Conservation (phyloP, 1,139 yeast species). For the Pneumocystis canis region DNA sequence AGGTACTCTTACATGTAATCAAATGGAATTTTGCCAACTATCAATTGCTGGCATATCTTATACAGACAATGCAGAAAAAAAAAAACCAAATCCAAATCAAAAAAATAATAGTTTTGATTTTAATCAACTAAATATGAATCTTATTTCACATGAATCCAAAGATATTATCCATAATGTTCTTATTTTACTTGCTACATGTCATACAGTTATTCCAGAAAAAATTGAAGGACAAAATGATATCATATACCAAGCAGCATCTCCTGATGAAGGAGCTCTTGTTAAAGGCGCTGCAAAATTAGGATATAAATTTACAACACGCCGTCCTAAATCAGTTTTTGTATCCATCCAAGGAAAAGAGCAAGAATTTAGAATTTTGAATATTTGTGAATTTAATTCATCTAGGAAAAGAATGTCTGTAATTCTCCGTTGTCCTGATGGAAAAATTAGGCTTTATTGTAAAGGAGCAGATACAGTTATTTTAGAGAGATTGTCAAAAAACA, state of each 20-base stretch:
- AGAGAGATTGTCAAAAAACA: conserved; percentile 63
- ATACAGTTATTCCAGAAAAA: conserved; percentile 90
- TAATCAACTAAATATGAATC: conserved; percentile 43
- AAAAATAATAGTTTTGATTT: conserved; percentile 72
- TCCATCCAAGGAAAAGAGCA: conserved; percentile 36
- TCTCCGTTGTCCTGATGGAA: conserved; percentile 87
- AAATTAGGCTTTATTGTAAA: conserved; percentile 75
- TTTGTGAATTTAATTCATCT: conserved; percentile 94
- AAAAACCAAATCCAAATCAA: conserved; percentile 53
- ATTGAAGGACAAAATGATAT: conserved; percentile 35
- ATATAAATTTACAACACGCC: conserved; percentile 67
- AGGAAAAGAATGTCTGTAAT: conserved; percentile 96
- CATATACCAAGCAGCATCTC: conserved; percentile 96
- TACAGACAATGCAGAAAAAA: conserved; percentile 76
- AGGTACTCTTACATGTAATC: conserved; percentile 85
- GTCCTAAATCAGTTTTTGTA: conserved; percentile 68
- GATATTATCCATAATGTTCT: conserved; percentile 70
- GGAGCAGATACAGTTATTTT: conserved; percentile 96
- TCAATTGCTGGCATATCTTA: conserved; percentile 87
- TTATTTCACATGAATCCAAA: conserved; percentile 31
- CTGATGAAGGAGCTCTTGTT: conserved; percentile 97
- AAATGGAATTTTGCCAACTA: conserved; percentile 93
- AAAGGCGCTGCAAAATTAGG: conserved; percentile 91
- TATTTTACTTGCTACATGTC: conserved; percentile 79
- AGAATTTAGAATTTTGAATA: conserved; percentile 65